Base-by-base conservation (phyloP, 768 basidiomycete species). In the Mycena alexandri region DNA sequence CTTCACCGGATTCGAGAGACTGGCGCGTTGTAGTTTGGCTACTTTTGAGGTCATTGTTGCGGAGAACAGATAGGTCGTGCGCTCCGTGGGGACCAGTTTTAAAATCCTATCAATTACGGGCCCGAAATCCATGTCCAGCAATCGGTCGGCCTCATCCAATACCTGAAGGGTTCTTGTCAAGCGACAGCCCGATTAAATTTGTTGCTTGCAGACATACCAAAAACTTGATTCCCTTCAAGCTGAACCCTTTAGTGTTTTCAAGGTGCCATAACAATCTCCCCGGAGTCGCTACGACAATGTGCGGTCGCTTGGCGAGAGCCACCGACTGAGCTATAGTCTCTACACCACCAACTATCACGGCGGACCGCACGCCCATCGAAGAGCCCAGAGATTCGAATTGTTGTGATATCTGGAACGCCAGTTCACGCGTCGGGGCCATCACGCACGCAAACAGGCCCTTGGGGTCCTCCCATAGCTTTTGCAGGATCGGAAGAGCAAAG, bases 21-120 rank as follows among this genome's bases (percentile, higher is more conserved):
- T 96, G 36, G 98, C 96, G 59, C 97, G 82, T 77, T 99, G 97
- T 13, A 99, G 84, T 79, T 98, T 98, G 13, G 93, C 95, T 5
- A 99, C 95, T 80, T 98, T 99, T 16, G 95, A 95, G 13, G 98
- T 97, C 97, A 99, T 99, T 22, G 97, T 99, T 8, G 97, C 98
- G 14, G 97, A 98, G 82, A 96, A 99, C 2, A 99, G 86, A 76
- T 95, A 98, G 3, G 98, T 99, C 34, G 92, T 93, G 13, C 98
- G 88, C 72, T 98, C 96, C 74, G 90, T 94, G 22, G 97, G 98
- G 69, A 99, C 91, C 43, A 94, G 88, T 80, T 96, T 97, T 41
- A 99, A 86, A 74, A 99, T 96, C 82, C 94, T 95, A 83, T 99
- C 97, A 72, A 99, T 94, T 58, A 93, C 92, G 52, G 93, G 91